phyloP scores from a whole-genome alignment of 2,329 filamentous ascomycete genomes.

The Bertia moriformis region DNA sequence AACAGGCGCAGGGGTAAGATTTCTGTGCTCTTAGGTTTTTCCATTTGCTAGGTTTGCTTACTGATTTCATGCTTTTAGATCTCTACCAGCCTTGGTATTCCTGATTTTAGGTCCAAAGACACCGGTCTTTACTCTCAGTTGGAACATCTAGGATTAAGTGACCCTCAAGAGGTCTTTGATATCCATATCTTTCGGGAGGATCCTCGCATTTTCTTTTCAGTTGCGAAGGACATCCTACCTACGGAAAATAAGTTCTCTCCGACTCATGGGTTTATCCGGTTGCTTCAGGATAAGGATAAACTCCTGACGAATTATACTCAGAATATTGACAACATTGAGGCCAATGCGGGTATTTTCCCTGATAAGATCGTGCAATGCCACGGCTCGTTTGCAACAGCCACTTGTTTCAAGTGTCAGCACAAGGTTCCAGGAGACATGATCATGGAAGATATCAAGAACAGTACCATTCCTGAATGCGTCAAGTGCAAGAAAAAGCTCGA shows the following conservation, averaged over 20 bases:
- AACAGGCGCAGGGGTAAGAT: constrained; percentile 60
- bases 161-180: constrained; percentile 93
- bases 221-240: constrained; percentile 82
- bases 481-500: neutral
- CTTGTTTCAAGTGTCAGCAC: constrained; percentile 69
- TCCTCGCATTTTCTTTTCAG: constrained; percentile 76
- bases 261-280: constrained; percentile 82
- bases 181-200: constrained; percentile 75
- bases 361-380: constrained; percentile 90
- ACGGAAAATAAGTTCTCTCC: constrained; percentile 69
- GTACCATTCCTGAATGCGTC: constrained; percentile 61
- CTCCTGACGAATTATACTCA: constrained; percentile 95
- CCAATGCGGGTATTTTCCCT: constrained; percentile 64
- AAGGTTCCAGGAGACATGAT: constrained; percentile 63
- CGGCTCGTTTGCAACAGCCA: constrained; percentile 85
- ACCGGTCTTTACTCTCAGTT: constrained; percentile 83
- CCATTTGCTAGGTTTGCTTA: too few relatives aligned
- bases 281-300: constrained; percentile 77
- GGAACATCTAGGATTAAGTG: constrained; percentile 56
- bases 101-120: constrained; percentile 88
- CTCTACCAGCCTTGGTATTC: constrained; percentile 89
- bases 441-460: constrained; percentile 64
- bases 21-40: too few relatives aligned
- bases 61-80: constrained; percentile 38
- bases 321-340: constrained; percentile 94